These are phyloP conservation scores for Pythium apleroticum DNA, from an alignment of 352 stramenopile species.

Conservation along the genomic window DNA sequence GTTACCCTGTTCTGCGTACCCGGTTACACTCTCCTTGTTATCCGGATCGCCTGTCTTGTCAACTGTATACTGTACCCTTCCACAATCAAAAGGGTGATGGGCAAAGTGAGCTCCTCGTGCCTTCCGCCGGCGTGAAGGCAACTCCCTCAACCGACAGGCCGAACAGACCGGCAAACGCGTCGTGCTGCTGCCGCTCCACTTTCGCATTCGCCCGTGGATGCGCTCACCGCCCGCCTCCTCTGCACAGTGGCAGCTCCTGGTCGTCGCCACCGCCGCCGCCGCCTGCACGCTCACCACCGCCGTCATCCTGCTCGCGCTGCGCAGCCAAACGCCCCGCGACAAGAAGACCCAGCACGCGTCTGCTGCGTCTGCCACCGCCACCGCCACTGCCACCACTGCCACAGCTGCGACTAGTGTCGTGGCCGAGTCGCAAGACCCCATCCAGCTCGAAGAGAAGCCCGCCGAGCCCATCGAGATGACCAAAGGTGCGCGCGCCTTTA, in stretches of 20 bases:
- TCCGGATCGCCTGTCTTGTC: constrained; percentile 21
- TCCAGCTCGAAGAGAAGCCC: neutral
- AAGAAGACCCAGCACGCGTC: neutral
- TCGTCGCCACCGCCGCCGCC: constrained; percentile 39
- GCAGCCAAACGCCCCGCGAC: constrained; percentile 15
- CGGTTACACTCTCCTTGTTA: neutral
- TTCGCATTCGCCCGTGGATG: constrained; percentile 26
- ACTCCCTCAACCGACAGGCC: constrained; percentile 8
- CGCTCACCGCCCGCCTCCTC: constrained; percentile 17
- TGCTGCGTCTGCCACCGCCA: neutral
- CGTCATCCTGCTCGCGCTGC: constrained; percentile 46
- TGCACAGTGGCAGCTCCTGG: constrained; percentile 27
- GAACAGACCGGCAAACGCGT: neutral
- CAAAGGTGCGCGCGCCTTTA: neutral
- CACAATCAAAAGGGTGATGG: constrained; percentile 9
- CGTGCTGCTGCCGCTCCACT: neutral
- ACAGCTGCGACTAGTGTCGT: too few relatives aligned
- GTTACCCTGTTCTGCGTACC: neutral
- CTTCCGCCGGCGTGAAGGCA: constrained; percentile 3
- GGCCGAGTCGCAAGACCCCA: neutral
- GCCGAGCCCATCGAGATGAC: constrained; percentile 1
- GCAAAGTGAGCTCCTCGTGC: constrained; percentile 6
- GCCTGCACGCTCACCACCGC: constrained; percentile 61
- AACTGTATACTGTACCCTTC: constrained; percentile 21
- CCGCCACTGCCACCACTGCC: neutral